Base-by-base conservation (phyloP, 306 rosid species). In the Casuarina cunninghamiana region DNA sequence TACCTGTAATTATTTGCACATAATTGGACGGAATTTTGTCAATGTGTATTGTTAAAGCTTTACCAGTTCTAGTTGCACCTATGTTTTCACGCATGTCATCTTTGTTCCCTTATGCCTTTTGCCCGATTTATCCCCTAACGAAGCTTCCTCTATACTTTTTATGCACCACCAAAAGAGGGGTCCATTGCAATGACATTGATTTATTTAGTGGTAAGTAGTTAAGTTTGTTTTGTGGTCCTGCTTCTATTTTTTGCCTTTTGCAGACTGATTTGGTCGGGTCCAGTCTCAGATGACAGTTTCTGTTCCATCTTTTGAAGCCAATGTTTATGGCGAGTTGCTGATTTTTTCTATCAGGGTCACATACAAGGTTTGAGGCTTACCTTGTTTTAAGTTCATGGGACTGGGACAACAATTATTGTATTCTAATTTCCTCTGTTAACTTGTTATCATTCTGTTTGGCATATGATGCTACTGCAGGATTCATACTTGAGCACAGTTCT, bases 1-100 rank as follows among this genome's bases (percentile, higher is more conserved):
- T 32, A 43, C 69, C 15, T 49, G 62, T 39, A 67, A 70, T 46
- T 60, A 57, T 43, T 41, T 85, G 83, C 62, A 80, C 81, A 72
- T 71, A 66, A 53, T 71, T 62, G 57, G 63, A 54, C 67, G 55
- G 69, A 66, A 71, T 26, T 57, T 51, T 58, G 2, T 8, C 26
- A 37, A 73, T 16, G 58, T n/a, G n/a, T 72, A 54, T 85, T 79
- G 15, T 51, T 39, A 17, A 57, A 32, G 48, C 72, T 79, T 61
- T 79, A 60, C 41, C 48, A 53, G 62, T 50, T 73, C 79, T 70
- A 62, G 57, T 38, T 51, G 69, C 43, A 57, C 69, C 46, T 19
- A 62, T 72, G 19, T 53, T 69, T 61, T 57, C 58, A 54, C 70
- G 3, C 49, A 13, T 35, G 6, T 35, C 38, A 48, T 35, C 9